Conservation (phyloP, 176 grass and related monocot genomes). For the barley (Hordeum vulgare) region DNA sequence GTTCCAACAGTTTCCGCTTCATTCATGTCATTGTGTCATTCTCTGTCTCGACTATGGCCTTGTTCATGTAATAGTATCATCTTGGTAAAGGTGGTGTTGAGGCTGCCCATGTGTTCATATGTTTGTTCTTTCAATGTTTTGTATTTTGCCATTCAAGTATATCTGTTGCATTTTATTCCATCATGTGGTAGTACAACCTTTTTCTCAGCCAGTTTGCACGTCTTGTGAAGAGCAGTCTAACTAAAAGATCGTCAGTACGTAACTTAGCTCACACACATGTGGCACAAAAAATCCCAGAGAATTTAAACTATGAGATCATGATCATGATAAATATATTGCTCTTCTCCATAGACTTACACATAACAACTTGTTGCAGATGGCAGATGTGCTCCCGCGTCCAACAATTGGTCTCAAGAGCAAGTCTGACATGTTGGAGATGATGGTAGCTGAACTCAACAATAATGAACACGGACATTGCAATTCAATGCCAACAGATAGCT, state of each 20-base stretch:
- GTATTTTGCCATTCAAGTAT: too few relatives aligned
- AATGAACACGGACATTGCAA: neutral
- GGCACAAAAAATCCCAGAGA: neutral
- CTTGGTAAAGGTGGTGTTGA: too few relatives aligned
- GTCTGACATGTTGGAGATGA: neutral
- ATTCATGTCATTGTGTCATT: too few relatives aligned
- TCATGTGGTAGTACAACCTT: too few relatives aligned
- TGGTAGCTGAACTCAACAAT: neutral
- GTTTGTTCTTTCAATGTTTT: too few relatives aligned
- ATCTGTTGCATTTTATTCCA: too few relatives aligned
- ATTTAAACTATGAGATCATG: neutral
- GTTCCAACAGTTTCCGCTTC: too few relatives aligned
- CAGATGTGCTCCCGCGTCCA: neutral
- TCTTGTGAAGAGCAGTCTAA: neutral
- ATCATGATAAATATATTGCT: neutral
- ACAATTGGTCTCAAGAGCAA: neutral
- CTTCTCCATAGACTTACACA: neutral
- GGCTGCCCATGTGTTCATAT: too few relatives aligned
- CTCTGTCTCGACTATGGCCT: too few relatives aligned
- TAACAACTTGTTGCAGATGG: neutral
- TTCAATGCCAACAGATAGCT: neutral
- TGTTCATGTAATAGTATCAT: too few relatives aligned
- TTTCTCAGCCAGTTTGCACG: too few relatives aligned
- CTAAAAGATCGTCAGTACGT: neutral
- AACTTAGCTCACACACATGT: neutral